These are phyloP conservation scores for Colletotrichum salicis DNA, from an alignment of 2,329 filamentous ascomycete genomes.

Conservation along the genomic window DNA sequence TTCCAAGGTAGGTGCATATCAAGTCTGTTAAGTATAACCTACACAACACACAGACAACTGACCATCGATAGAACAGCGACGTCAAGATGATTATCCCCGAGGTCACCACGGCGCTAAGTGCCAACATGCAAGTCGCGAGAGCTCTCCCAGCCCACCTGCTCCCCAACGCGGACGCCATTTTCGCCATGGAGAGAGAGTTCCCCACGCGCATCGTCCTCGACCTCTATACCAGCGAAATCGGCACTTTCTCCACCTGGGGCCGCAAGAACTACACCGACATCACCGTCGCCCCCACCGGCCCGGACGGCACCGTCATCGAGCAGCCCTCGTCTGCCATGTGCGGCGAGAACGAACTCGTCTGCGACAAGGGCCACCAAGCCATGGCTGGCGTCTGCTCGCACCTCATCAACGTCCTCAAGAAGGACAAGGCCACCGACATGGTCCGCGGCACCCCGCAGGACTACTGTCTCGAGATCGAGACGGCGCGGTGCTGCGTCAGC, in stretches of 20 bases:
- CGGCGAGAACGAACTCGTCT: neutral
- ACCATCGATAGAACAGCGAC: neutral
- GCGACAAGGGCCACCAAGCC: neutral
- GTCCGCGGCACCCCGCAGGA: neutral
- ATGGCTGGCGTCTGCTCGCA: neutral
- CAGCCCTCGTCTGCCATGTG: neutral
- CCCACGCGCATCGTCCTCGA: neutral
- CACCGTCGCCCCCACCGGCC: neutral
- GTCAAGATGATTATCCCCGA: neutral
- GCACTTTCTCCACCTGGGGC: neutral
- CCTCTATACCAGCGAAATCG: neutral
- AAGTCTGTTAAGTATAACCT: neutral
- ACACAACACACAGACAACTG: neutral
- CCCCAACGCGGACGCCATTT: neutral
- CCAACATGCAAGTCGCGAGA: neutral
- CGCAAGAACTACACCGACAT: neutral
- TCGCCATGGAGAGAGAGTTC: neutral
- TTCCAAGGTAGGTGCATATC: neutral
- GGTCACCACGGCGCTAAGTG: neutral
- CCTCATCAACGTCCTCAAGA: neutral
- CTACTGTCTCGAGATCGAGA: neutral
- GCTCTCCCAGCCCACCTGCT: neutral
- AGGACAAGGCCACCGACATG: neutral
- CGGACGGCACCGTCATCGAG: too few relatives aligned
- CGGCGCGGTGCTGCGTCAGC: neutral